Evolutionary conservation across 1,139 yeast genomes (phyloP).

Genomic region (Candida anutae): DNA sequence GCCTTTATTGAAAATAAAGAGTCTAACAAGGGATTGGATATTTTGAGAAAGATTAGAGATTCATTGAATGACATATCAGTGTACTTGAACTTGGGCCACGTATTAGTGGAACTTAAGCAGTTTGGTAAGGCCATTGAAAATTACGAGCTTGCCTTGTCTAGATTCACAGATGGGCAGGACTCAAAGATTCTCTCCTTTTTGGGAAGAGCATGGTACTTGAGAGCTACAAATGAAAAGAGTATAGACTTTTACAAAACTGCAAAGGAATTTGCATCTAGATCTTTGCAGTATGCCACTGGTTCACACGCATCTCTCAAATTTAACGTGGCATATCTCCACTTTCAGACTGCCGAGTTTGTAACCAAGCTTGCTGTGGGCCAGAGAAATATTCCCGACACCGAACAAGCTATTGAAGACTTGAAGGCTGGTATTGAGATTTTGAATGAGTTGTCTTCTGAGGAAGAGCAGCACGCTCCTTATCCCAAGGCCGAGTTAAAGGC

Average conservation of each 20-base stretch:
- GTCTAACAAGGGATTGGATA: constrained; percentile 69
- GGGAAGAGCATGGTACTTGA: constrained; percentile 85
- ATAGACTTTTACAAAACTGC: constrained; percentile 54
- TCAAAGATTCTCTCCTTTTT: constrained; percentile 61
- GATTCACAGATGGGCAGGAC: constrained; percentile 58
- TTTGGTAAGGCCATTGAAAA: constrained; percentile 82
- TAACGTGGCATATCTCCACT: constrained; percentile 78
- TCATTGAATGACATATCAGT: constrained; percentile 79
- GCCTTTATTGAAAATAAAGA: constrained; percentile 85
- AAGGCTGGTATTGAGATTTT: constrained; percentile 57
- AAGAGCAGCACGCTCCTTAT: constrained; percentile 59
- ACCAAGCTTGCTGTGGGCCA: constrained; percentile 55
- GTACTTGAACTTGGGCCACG: constrained; percentile 83
- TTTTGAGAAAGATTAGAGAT: constrained; percentile 84
- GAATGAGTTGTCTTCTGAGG: constrained; percentile 48
- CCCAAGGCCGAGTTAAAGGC: constrained; percentile 73
- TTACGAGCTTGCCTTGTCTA: constrained; percentile 70
- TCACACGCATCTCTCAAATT: constrained; percentile 48
- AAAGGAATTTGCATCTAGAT: constrained; percentile 52
- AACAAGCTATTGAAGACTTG: constrained; percentile 49
- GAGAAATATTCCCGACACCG: constrained; percentile 57
- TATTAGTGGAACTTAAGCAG: constrained; percentile 73
- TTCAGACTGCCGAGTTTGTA: constrained; percentile 79
- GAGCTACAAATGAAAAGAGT: constrained; percentile 68
- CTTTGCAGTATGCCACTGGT: constrained; percentile 34